Evolutionary conservation across 768 basidiomycete species (phyloP).

Genomic region (Trametes elegans): DNA sequence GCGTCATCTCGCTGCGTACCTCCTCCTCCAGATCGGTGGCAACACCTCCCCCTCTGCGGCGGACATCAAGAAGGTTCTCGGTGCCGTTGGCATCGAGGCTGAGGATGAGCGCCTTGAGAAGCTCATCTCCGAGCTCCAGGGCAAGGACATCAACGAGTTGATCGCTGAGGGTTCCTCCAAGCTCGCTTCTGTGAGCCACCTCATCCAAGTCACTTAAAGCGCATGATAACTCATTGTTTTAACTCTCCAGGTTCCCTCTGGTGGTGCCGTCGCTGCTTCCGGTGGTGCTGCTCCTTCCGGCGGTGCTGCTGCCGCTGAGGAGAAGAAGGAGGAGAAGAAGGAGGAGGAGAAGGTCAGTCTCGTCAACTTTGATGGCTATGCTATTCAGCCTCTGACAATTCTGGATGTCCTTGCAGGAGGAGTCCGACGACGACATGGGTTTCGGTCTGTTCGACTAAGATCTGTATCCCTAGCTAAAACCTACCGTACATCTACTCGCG

Average conservation of each 20-base stretch:
- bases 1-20: constrained; percentile 94
- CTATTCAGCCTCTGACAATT: background rate
- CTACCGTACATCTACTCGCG: constrained; percentile 8
- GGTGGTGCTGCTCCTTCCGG: constrained; percentile 51
- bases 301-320: constrained; percentile 62
- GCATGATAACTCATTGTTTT: background rate
- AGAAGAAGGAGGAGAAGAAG: constrained; percentile 84
- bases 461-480: constrained; percentile 16
- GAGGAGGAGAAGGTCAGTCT: constrained; percentile 77
- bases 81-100: constrained; percentile 82
- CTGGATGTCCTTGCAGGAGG: constrained; percentile 52
- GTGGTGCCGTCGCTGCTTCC: constrained; percentile 71
- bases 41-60: constrained; percentile 81
- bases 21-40: constrained; percentile 94
- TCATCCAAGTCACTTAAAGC: background rate
- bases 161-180: constrained; percentile 92
- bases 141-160: constrained; percentile 85
- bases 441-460: constrained; percentile 95
- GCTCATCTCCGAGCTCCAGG: constrained; percentile 86
- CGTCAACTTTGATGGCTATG: background rate
- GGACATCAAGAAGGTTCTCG: constrained; percentile 88
- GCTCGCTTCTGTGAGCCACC: constrained; percentile 80
- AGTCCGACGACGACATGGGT: constrained; percentile 98
- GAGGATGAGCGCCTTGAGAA: constrained; percentile 79
- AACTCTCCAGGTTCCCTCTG: constrained; percentile 77